A percentile compares a stretch with the other conserved stretches of the same genome.
These are phyloP conservation scores for Chlorella sp. DNA, from an alignment of 139 green algal species.

Conservation along the genomic window DNA sequence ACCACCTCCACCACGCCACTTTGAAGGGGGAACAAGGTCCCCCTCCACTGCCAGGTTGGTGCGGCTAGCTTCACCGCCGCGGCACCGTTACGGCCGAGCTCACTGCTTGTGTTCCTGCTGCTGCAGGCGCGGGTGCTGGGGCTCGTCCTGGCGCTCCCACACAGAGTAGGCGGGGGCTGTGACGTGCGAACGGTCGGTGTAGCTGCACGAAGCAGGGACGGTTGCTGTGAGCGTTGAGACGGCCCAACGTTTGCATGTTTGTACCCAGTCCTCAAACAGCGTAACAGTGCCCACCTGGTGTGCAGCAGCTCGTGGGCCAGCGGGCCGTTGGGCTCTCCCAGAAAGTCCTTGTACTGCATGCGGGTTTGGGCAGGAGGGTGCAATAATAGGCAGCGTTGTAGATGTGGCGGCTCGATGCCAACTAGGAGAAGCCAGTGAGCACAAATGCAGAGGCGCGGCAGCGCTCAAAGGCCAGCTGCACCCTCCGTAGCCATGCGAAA, in stretches of 20 bases:
- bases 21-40: no score
- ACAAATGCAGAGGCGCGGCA: not conserved
- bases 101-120: no score
- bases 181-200: constrained; percentile 40
- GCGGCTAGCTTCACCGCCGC: no score
- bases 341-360: constrained; percentile 47
- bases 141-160: not conserved
- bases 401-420: not conserved
- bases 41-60: no score
- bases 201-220: constrained; percentile 16
- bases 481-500: not conserved
- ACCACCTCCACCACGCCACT: no score
- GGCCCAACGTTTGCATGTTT: no score
- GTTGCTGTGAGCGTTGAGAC: no score
- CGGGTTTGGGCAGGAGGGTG: not conserved
- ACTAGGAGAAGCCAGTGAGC: not conserved
- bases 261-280: no score
- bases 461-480: not conserved
- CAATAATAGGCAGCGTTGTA: not conserved
- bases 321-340: constrained; percentile 49
- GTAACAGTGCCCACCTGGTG: constrained; percentile 25
- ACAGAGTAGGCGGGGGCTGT: constrained; percentile 9
- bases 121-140: not conserved
- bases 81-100: not conserved
- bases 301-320: constrained; percentile 70